phyloP scores from a whole-genome alignment of 106 monocot species.

The Cymbidium sinense region DNA sequence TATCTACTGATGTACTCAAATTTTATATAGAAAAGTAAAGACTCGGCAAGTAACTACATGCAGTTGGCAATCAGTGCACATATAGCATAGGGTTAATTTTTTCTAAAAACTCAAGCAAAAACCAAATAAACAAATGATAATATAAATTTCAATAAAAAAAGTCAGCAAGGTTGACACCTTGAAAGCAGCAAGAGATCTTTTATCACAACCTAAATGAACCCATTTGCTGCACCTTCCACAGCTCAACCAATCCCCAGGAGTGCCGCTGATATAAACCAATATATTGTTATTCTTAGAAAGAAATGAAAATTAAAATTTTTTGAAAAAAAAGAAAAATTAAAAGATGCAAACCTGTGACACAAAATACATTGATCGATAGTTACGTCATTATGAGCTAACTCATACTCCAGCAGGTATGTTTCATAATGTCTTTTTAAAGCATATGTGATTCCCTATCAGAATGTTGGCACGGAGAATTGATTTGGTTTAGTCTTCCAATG shows the following conservation, averaged over 20 bases:
- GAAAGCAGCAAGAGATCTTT: conserved; percentile 53
- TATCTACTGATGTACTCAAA: background rate
- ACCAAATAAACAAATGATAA: background rate
- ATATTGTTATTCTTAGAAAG: conserved; percentile 3
- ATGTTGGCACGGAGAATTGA: background rate
- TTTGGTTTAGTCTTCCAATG: background rate
- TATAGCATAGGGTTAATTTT: background rate
- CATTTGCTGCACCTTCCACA: conserved; percentile 65
- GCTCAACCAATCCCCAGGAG: conserved; percentile 73
- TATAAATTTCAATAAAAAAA: background rate
- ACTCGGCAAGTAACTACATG: background rate
- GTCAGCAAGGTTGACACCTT: conserved; percentile 29
- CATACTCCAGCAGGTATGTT: conserved; percentile 74
- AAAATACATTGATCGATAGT: conserved; percentile 58
- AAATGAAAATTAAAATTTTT: background rate
- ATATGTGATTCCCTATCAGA: conserved; percentile 53
- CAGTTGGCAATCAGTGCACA: background rate
- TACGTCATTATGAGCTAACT: conserved; percentile 67
- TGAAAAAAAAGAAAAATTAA: background rate
- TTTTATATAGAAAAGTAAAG: background rate
- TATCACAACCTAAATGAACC: conserved; percentile 77
- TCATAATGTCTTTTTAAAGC: conserved; percentile 71
- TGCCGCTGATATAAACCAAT: conserved; percentile 36
- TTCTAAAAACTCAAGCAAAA: background rate
- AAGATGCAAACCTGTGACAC: conserved; percentile 43